Evolutionary conservation across 2,329 filamentous ascomycete species (phyloP), one percentile per base, ranked within the genome.

Genomic region (Sporothrix schenckii): DNA sequence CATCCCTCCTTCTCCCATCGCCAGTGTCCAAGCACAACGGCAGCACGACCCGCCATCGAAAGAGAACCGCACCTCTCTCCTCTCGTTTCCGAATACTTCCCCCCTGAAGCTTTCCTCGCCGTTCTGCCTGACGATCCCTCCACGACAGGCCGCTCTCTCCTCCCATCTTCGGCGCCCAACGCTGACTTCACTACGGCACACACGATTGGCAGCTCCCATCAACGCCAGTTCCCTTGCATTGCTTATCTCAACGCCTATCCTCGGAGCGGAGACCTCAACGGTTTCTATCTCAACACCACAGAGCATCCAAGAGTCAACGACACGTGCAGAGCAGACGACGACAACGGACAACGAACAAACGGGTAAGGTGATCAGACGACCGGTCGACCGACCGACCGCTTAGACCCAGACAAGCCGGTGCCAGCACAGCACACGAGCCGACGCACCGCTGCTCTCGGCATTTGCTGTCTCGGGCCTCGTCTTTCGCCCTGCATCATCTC

Each of bases 41-140:
- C 61, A 65, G 47, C 44, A 65, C 44, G 47, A 65, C 41, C 60
- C 61, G 44, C 61, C 61, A 50, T 65, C 61, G 58, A 61, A 61
- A 65, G 21, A 27, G 61, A 65, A 30, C 11, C 44, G 44, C 19
- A n/a, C 44, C 24, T 50, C 61, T 34, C 27, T 1, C 21, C 24
- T 9, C 41, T 30, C 14, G 61, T 65, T 49, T 19, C 34, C 34
- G 24, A 27, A 39, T 47, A 47, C 54, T 19, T 58, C 54, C 41
- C 58, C 21, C n/a, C 39, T 16, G 11, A 47, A 58, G 54, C 30
- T 4, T 58, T 24, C 39, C 7, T 21, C 58, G 44, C 47, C 39
- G 39, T 9, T n/a, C 41, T 14, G n/a, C 58, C 21, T 63, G n/a
- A 44, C 58, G n/a, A 47, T 63, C 13, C n/a, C 21, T 47, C 21